Conservation (phyloP, 1,284 basidiomycete species). For the Boletus sp. region DNA sequence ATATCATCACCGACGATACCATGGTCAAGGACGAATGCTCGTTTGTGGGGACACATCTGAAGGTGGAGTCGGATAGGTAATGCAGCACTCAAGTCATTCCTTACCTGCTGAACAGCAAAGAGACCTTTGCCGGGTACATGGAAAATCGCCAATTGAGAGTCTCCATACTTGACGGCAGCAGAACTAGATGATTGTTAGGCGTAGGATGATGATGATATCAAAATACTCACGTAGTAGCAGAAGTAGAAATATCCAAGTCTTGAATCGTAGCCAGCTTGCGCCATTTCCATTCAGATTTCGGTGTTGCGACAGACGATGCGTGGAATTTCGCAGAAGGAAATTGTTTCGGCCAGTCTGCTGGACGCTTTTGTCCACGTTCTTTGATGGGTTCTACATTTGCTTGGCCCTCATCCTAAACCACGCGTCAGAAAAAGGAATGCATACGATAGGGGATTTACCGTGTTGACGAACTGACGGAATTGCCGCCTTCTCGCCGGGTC, state of each 20-base stretch:
- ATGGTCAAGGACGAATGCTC: slow-evolving; percentile 71
- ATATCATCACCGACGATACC: slow-evolving; percentile 61
- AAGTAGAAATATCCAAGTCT: slow-evolving; percentile 53
- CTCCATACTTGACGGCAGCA: slow-evolving; percentile 65
- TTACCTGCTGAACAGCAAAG: slow-evolving; percentile 67
- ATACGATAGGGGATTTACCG: slow-evolving; percentile 32
- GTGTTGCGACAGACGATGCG: slow-evolving; percentile 37
- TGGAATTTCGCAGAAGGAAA: slow-evolving; percentile 47
- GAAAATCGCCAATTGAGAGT: slow-evolving; percentile 69
- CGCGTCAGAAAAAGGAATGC: slow-evolving; percentile 1
- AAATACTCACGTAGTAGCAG: slow-evolving; percentile 44
- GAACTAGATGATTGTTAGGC: slow-evolving; percentile 13
- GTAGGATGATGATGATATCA: not conserved
- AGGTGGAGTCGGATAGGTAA: not conserved
- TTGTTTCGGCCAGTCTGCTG: slow-evolving; percentile 67
- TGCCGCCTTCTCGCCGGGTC: slow-evolving; percentile 47
- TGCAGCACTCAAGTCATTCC: not conserved
- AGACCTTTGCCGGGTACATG: slow-evolving; percentile 55
- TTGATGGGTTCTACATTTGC: slow-evolving; percentile 52
- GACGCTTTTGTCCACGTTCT: slow-evolving; percentile 63
- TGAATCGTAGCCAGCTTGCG: slow-evolving; percentile 45
- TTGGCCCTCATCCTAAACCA: slow-evolving; percentile 46
- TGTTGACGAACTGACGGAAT: slow-evolving; percentile 71
- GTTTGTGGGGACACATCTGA: slow-evolving; percentile 57
- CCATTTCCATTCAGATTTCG: slow-evolving; percentile 61